phyloP scores from a whole-genome alignment of 2,329 filamentous ascomycete species.

The Clonostachys rhizophaga region DNA sequence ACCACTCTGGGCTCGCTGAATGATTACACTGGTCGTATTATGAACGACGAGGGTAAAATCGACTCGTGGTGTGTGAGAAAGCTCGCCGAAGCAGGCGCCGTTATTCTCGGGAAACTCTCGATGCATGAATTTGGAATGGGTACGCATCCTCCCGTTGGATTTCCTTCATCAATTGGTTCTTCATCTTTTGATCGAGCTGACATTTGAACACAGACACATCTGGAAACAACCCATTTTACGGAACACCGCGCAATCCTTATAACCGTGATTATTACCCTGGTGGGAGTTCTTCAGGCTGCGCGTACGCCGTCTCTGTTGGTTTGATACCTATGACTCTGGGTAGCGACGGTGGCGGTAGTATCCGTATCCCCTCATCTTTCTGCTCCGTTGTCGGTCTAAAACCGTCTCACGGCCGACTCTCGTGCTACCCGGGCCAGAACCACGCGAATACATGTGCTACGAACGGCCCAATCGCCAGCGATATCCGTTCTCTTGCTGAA shows the following conservation, averaged over 20 bases:
- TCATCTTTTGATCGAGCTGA: too few species aligned
- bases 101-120: constrained; percentile 67
- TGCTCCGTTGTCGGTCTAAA: constrained; percentile 75
- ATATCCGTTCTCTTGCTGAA: constrained; percentile 61
- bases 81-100: constrained; percentile 64
- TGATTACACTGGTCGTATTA: constrained; percentile 47
- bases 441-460: constrained; percentile 59
- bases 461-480: constrained; percentile 62
- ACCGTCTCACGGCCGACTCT: constrained; percentile 63
- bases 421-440: constrained; percentile 52
- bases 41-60: constrained; percentile 33
- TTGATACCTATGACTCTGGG: constrained; percentile 69
- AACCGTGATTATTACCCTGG: constrained; percentile 71
- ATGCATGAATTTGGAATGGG: constrained; percentile 76
- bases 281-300: constrained; percentile 71
- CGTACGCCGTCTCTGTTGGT: constrained; percentile 64
- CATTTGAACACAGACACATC: constrained; percentile 51
- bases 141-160: constrained; percentile 19
- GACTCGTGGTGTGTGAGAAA: constrained; percentile 70
- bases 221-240: constrained; percentile 68
- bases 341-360: constrained; percentile 68
- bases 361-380: constrained; percentile 67
- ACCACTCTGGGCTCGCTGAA: constrained; percentile 59
- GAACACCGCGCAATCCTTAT: constrained; percentile 73
- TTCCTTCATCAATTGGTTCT: not conserved